Base-by-base conservation (phyloP, 2,329 filamentous ascomycete species). In the Pyrenophora teres region DNA sequence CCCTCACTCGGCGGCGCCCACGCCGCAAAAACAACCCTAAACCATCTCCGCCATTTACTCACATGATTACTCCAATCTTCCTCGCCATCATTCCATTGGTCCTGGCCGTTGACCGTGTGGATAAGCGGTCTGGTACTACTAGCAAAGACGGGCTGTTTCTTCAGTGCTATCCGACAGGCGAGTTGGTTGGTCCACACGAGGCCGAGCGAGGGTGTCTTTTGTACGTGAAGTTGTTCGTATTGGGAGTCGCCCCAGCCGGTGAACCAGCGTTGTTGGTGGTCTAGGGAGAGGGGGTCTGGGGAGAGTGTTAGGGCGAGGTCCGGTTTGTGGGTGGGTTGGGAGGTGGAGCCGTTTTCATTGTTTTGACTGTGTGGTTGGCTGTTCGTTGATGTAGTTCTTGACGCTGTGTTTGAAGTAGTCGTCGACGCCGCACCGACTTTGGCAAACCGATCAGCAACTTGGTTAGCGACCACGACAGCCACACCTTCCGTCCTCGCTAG, bases 231-330 rank as follows among this genome's bases (percentile, higher is more conserved):
- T 3, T 65, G 54, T 21, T 64, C 67, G 15, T 60, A 67, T 64
- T 13, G 81, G 12, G 59, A 50, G 71, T 96, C 90, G 18, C 93
- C 92, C 93, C 94, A 97, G 57, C 94, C 92, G 3, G 92, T 95
- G 75, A 97, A 96, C 84, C 92, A 97, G 37, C 89, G 84, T 72
- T 97, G 91, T 74, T 97, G 93, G 73, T 97, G 89, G 63, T 95
- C 87, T 7, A 97, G 83, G 27, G 84, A 82, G 32, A 97, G 79
- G 0, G 87, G 84, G 10, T 84, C 80, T 53, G 65, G 73, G 40
- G 68, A 81, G 38, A 69, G 74, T 30, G 70, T 74, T 68, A 60
- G 36, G 30, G 38, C 43, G 23, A 59, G 60, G 25, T 62, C 56
- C 12, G 32, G 36, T 23, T 68, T 64, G 7, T 45, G 49, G 19